Evolutionary conservation across 306 rosid genomes (phyloP), one percentile per base, ranked within the genome.

Genomic region (Quercus dentata): DNA sequence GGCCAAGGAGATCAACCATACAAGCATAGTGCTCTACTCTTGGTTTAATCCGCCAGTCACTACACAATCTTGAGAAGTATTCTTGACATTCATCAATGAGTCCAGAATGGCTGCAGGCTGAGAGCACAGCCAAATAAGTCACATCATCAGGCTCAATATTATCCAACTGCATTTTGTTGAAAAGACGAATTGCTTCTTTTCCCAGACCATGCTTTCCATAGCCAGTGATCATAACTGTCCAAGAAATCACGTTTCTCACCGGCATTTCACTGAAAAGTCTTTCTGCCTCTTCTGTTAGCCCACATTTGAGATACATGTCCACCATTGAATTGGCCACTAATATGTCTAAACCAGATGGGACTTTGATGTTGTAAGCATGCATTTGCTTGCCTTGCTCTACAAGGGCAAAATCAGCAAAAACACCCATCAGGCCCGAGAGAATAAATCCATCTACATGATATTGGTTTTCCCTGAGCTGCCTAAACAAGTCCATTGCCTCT

Each of bases 201-300:
- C 91, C 89, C 12, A 87, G 70, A 80, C 97, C 93, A 28, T 91
- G 93, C 69, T 89, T 91, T 54, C 90, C 94, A 23, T 79, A 89
- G 25, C 94, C 90, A 10, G 92, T 91, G 81, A 91, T 88, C 97
- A 89, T 91, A 44, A 81, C 84, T 30, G 97, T 89, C 93, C 92
- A 89, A 1, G 93, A 89, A 78, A 91, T 82, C 30, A 89, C 86
- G 82, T 91, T 85, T 77, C 81, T 86, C 35, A 41, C 33, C 0
- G 52, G 83, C 79, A 79, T 88, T 81, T 87, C 86, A 72, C 83
- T 68, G 78, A 91, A 88, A 23, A 88, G 69, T 54, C 81, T 75
- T 71, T 86, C 85, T 30, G 92, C 91, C n/a, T 83, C 83, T 25
- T 88, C 85, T 18, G 83, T 78, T 33, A 78, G 70, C 44, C 97